Base-by-base conservation (phyloP, 805 yeast species). In the Candida yuanshanica region DNA sequence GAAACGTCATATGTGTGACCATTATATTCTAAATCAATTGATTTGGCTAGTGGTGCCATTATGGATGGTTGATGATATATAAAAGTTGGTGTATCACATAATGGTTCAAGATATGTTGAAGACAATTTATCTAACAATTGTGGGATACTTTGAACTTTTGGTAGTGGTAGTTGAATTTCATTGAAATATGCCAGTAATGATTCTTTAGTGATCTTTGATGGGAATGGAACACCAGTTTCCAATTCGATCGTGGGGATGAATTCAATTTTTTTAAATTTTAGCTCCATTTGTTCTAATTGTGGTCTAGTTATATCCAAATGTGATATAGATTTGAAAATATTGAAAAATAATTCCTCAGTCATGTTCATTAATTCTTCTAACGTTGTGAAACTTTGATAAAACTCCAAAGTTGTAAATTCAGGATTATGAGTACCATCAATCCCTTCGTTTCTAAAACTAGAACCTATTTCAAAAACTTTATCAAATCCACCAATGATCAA, bases 371-470 rank as follows among this genome's bases (percentile, higher is more conserved):
- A 64, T 21, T 84, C 84, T 1, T 75, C 73, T 48, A 93, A 64
- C 9, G 74, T 68, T 1, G 83, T 77, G 55, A 74, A 89, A 0
- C 85, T 72, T 52, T 83, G 84, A 59, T 91, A 91, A 52, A 88
- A 85, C 58, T 91, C 99, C 57, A 96, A 80, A 2, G 88, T 77
- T 1, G 95, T 82, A 58, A 90, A 91, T 56, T 91, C 99, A 0
- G 96, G 95, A 61, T 91, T 93, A 59, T 91, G 99, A 0, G 96
- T 85, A 2, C 83, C 70, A 58, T 91, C 99, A 22, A 91, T 71
- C 7, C 97, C 96, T 63, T 93, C 99, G 55, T 93, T 93, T 52
- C 99, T 70, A 61, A 90, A 93, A 35, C 72, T 80, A 39, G 75
- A 72, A 1, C 97, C 97, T 39, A 93, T 76, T 55, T 93, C 98